Evolutionary conservation across 2,329 filamentous ascomycete species (phyloP).

Genomic region (Hypoxylon sp.): DNA sequence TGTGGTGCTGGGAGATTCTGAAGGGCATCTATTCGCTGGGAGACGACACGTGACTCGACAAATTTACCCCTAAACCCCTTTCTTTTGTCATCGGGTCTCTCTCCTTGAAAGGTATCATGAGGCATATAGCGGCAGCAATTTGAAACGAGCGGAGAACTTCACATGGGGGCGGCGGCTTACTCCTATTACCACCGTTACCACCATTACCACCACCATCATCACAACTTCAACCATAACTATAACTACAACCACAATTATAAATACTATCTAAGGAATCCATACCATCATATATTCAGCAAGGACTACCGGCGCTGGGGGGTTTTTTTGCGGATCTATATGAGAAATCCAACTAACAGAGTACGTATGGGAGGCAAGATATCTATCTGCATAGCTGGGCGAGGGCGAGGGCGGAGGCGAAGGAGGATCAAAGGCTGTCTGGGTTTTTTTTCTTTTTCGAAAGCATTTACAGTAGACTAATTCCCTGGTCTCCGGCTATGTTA

Average conservation of each 20-base stretch:
- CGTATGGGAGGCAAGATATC: slow-evolving; percentile 14
- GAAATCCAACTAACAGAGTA: slow-evolving; percentile 10
- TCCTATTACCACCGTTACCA: not conserved
- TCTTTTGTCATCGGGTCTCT: slow-evolving; percentile 15
- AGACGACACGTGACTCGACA: slow-evolving; percentile 42
- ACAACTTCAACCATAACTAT: not conserved
- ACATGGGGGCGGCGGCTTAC: not conserved
- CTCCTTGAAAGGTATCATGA: slow-evolving; percentile 15
- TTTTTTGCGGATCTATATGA: slow-evolving; percentile 30
- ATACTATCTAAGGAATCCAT: slow-evolving; percentile 7
- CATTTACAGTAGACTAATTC: slow-evolving; percentile 35
- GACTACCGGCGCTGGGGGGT: slow-evolving; percentile 35
- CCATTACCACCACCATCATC: not conserved
- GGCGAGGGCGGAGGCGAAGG: slow-evolving; percentile 37
- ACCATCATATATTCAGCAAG: slow-evolving; percentile 26
- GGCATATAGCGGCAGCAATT: slow-evolving; percentile 29
- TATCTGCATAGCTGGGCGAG: slow-evolving; percentile 38
- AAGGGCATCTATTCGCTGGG: slow-evolving; percentile 61
- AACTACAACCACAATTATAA: not conserved
- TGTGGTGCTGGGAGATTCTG: slow-evolving; percentile 68
- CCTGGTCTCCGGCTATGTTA: not conserved
- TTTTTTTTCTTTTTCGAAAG: slow-evolving; percentile 16
- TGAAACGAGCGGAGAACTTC: slow-evolving; percentile 21
- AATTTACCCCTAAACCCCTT: not conserved
- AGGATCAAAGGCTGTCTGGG: slow-evolving; percentile 23